phyloP scores from a whole-genome alignment of 805 yeast species.

The Dipodascus geniculatus region DNA sequence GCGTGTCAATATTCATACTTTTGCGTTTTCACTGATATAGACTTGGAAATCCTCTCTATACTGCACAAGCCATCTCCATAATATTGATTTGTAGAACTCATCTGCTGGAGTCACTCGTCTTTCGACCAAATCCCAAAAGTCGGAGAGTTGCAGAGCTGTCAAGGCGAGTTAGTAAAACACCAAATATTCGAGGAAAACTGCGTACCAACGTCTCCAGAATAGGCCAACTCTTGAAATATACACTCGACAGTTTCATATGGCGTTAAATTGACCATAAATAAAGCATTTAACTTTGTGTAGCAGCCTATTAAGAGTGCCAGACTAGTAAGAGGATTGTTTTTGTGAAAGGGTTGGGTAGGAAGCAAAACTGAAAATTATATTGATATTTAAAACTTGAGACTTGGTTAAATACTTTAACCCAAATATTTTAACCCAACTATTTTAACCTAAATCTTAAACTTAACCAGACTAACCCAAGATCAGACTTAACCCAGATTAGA shows the following conservation, averaged over 20 bases:
- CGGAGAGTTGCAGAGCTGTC: not conserved
- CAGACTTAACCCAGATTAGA: no score
- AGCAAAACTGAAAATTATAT: no score
- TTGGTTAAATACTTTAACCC: no score
- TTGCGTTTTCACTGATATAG: not conserved
- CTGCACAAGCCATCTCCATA: not conserved
- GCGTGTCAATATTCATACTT: not conserved
- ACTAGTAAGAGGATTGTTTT: not conserved
- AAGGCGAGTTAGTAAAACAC: not conserved
- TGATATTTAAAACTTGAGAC: no score
- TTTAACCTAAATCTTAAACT: no score
- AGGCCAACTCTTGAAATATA: not conserved
- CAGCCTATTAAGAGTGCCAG: not conserved
- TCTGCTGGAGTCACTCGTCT: not conserved
- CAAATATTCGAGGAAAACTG: not conserved
- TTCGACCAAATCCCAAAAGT: not conserved
- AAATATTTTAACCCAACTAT: no score
- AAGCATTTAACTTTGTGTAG: not conserved
- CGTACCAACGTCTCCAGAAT: not conserved
- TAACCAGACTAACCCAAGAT: no score
- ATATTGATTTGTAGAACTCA: not conserved
- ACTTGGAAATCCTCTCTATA: not conserved
- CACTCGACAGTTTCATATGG: not conserved
- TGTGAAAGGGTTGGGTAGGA: not conserved
- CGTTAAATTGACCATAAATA: not conserved